A percentile compares a stretch with the other conserved stretches of the same genome.
phyloP scores from a whole-genome alignment of 176 grass and related monocot genomes.

The Saccharum officinarum region DNA sequence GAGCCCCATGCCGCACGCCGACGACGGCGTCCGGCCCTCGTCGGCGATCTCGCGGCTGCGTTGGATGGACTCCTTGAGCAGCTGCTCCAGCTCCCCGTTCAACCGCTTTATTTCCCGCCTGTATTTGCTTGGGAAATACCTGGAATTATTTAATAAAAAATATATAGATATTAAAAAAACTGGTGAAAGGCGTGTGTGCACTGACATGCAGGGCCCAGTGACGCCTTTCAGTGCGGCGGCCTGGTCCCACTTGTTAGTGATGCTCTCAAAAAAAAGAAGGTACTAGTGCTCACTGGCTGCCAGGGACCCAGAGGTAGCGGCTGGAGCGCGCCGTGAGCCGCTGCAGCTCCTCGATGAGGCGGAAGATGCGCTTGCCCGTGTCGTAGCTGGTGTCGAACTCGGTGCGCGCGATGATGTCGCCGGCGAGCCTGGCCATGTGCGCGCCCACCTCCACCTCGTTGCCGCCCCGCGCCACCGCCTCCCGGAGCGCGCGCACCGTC shows the following conservation, averaged over 20 bases:
- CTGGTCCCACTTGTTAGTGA: too few relatives aligned
- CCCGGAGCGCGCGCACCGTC: conserved; percentile 44
- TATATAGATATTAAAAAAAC: not conserved
- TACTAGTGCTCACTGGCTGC: conserved; percentile 49
- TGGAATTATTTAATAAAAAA: not conserved
- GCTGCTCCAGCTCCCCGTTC: conserved; percentile 63
- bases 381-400: conserved; percentile 92
- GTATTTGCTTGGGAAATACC: conserved; percentile 87
- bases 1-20: conserved; percentile 55
- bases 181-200: not conserved
- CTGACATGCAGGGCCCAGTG: not conserved
- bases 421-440: conserved; percentile 72
- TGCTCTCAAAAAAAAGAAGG: too few relatives aligned
- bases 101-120: conserved; percentile 64
- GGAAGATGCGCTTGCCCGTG: conserved; percentile 66
- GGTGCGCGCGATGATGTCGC: conserved; percentile 78
- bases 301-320: conserved; percentile 86
- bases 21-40: conserved; percentile 58
- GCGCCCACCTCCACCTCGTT: conserved; percentile 86
- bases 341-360: conserved; percentile 70
- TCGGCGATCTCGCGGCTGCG: conserved; percentile 66
- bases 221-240: not conserved
- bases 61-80: conserved; percentile 67
- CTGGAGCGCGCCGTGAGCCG: conserved; percentile 66
- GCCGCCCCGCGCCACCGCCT: conserved; percentile 38